A percentile compares a stretch with the other conserved stretches of the same genome.
Conservation (phyloP, 345 rosid genomes). For the Rhizophora apiculata region DNA sequence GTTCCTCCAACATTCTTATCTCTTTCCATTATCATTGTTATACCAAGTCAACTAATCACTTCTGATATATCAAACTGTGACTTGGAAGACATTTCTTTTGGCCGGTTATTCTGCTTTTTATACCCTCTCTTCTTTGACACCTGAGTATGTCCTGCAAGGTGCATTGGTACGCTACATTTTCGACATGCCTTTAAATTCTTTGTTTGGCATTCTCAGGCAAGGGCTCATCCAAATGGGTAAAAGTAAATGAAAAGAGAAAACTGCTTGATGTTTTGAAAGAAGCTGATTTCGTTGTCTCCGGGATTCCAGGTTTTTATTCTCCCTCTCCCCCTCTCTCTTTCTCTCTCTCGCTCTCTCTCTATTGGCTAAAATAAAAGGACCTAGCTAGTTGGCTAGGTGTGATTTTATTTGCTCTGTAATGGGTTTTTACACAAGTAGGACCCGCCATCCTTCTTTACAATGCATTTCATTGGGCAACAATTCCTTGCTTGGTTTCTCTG, state of each 20-base stretch:
- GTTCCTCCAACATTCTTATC: no score
- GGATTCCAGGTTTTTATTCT: slow-evolving; percentile 55
- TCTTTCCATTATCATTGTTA: no score
- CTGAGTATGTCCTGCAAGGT: no score
- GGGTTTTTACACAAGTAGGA: background rate
- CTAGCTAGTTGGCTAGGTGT: no score
- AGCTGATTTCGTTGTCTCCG: slow-evolving; percentile 52
- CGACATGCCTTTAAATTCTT: background rate
- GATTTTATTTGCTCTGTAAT: background rate
- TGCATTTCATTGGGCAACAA: background rate
- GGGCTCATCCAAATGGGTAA: slow-evolving; percentile 54
- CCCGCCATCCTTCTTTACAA: background rate
- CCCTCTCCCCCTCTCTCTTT: background rate
- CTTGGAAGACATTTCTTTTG: background rate
- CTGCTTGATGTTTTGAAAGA: slow-evolving; percentile 68
- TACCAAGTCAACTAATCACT: background rate
- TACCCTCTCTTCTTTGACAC: no score
- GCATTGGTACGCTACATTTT: background rate
- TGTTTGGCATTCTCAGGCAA: slow-evolving; percentile 25
- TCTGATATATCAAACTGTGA: background rate
- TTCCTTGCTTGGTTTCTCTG: slow-evolving; percentile 3
- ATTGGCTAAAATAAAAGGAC: background rate
- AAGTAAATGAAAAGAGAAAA: slow-evolving; percentile 62
- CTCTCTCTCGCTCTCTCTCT: background rate
- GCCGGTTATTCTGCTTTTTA: no score